Base-by-base conservation (phyloP, 768 basidiomycete species). In the Daedaleopsis nitida region DNA sequence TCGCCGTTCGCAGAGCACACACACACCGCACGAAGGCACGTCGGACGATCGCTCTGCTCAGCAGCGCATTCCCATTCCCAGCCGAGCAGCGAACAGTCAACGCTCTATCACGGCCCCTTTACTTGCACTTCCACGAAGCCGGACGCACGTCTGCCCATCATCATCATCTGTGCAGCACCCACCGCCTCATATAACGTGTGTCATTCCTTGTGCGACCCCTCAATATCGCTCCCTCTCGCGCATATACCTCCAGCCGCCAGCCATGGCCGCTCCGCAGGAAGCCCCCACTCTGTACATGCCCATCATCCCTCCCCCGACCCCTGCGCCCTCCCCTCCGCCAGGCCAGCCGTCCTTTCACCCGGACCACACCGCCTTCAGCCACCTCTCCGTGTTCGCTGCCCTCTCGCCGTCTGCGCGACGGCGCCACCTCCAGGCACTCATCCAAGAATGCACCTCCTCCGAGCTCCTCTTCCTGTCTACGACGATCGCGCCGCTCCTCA, bases 391-490 rank as follows among this genome's bases (percentile, higher is more conserved):
- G 62, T 79, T 79, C 54, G 62, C 65, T 17, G 63, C 76, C 34
- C 73, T 76, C 5, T 76, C 78, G 19, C 74, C 80, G 1, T 60
- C 73, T 7, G 69, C 76, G 12, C 80, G 86, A n/a, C 78, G 79
- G 63, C 79, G 81, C 63, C 83, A 82, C 60, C 80, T 89, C 24
- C 64, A 77, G 1, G 74, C 80, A 8, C 69, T 88, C 53, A 75
- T 88, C 10, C 69, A 73, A 55, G 80, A 82, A 42, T 86, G 86
- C 70, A 83, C 82, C 0, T 82, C 82, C 7, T 74, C 80, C 0
- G 88, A 91, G 65, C 80, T 89, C n/a, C 74, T 84, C 9, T 88
- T 83, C 75, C 78, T 91, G 65, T 87, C 87, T 0, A 79, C 82
- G 6, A 81, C 80, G n/a, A 82, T 90, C 66, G 76, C 84, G 0